These are phyloP conservation scores for Colletotrichum lindemuthianum DNA, from an alignment of 2,329 filamentous ascomycete genomes.

Conservation along the genomic window DNA sequence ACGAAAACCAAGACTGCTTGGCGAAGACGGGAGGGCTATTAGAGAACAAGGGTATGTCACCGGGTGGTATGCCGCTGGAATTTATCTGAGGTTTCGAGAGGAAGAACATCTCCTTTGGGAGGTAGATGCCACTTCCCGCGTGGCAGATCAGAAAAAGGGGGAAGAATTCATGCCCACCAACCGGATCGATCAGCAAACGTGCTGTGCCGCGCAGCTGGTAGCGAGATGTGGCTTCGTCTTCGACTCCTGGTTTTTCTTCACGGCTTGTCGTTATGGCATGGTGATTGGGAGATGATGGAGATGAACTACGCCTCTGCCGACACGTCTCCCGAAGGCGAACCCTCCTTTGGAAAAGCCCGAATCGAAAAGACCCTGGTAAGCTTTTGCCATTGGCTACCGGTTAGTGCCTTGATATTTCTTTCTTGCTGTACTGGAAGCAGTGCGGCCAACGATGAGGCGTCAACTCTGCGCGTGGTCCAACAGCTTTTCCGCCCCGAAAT, in stretches of 20 bases:
- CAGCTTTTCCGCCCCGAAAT: neutral
- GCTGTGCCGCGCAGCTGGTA: slow-evolving; percentile 16
- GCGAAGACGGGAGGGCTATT: neutral
- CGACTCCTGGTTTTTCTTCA: neutral
- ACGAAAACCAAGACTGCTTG: slow-evolving; percentile 13
- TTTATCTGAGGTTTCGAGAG: neutral
- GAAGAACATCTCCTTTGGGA: neutral
- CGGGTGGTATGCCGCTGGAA: neutral
- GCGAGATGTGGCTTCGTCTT: slow-evolving; percentile 7
- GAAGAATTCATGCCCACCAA: slow-evolving; percentile 11
- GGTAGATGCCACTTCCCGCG: slow-evolving; percentile 21
- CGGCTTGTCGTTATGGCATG: neutral
- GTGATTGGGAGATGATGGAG: slow-evolving; percentile 17
- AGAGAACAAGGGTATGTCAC: neutral
- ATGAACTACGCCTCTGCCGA: slow-evolving; percentile 26
- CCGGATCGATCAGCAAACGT: slow-evolving; percentile 4
- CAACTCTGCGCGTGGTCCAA: neutral
- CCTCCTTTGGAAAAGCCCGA: neutral
- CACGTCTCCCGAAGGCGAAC: neutral
- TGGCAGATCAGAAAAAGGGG: slow-evolving; percentile 4
- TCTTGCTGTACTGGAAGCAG: neutral
- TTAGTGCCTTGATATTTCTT: slow-evolving; percentile 7
- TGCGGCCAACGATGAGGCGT: neutral
- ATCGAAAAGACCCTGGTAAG: neutral
- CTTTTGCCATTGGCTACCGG: neutral